phyloP scores from a whole-genome alignment of 257 asterid genomes.

The Solanum piurae region DNA sequence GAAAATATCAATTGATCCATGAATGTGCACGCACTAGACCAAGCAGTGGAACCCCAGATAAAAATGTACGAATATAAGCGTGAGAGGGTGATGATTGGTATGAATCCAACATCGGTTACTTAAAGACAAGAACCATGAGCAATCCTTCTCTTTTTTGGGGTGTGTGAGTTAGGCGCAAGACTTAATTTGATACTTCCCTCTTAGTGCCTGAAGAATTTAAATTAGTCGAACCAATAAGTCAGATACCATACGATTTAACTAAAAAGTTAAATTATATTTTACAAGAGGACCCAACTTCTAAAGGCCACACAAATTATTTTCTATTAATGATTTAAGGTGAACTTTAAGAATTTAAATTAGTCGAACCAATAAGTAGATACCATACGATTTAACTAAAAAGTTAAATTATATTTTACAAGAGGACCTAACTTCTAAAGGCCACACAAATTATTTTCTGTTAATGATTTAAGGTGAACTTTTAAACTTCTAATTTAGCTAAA shows the following conservation, averaged over 20 bases:
- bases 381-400: not conserved
- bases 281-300: not conserved
- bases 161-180: too few species aligned
- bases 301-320: not conserved
- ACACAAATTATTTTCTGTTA: not conserved
- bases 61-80: rapidly evolving
- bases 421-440: not conserved
- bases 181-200: not conserved
- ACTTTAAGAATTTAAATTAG: not conserved
- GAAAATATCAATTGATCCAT: not conserved
- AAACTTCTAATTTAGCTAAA: not conserved
- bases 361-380: not conserved
- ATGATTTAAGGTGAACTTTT: not conserved
- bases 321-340: not conserved
- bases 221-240: not conserved
- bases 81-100: not conserved
- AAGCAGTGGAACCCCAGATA: not conserved
- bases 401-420: not conserved
- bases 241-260: not conserved
- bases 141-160: too few species aligned
- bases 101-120: not conserved
- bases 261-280: not conserved
- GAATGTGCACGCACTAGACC: not conserved
- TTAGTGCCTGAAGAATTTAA: not conserved
- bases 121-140: not conserved